A percentile compares a stretch with the other conserved stretches of the same genome.
phyloP scores from a whole-genome alignment of 2,329 filamentous ascomycete species.

The Diplodia mutila region DNA sequence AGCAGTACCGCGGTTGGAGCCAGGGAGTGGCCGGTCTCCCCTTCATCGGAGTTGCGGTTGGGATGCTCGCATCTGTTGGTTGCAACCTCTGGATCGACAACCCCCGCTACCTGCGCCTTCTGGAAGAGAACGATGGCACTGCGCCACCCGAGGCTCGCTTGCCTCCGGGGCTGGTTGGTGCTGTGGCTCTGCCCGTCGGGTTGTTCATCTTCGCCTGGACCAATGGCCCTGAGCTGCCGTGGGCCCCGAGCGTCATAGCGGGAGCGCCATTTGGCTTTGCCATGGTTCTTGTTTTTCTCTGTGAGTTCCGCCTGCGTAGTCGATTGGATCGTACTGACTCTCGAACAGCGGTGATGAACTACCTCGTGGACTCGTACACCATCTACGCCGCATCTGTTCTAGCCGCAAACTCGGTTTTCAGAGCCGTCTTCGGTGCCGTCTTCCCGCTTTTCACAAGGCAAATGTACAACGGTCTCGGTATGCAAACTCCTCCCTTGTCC shows the following conservation, averaged over 20 bases:
- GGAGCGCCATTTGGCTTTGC: slow-evolving; percentile 61
- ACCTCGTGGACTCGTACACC: slow-evolving; percentile 57
- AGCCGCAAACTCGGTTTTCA: slow-evolving; percentile 77
- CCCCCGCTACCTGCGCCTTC: slow-evolving; percentile 42
- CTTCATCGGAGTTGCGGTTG: slow-evolving; percentile 70
- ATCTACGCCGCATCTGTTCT: slow-evolving; percentile 77
- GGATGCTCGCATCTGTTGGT: slow-evolving; percentile 63
- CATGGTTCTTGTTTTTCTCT: slow-evolving; percentile 68
- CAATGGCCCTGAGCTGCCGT: slow-evolving; percentile 61
- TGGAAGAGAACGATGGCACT: slow-evolving; percentile 55
- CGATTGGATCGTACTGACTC: background rate
- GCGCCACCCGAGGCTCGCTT: slow-evolving; percentile 73
- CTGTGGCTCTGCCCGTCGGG: slow-evolving; percentile 74
- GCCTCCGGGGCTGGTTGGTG: slow-evolving; percentile 80
- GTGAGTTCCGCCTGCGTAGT: background rate
- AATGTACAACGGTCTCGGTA: slow-evolving; percentile 51
- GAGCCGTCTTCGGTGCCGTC: slow-evolving; percentile 74
- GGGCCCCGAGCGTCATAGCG: slow-evolving; percentile 58
- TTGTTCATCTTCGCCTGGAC: slow-evolving; percentile 82
- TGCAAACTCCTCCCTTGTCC: background rate
- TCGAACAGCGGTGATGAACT: slow-evolving; percentile 42
- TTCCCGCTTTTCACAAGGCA: slow-evolving; percentile 80
- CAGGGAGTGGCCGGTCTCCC: slow-evolving; percentile 47
- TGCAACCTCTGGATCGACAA: slow-evolving; percentile 50
- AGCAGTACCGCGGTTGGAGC: slow-evolving; percentile 47